Base-by-base conservation (phyloP, 306 rosid species). In the Geum urbanum region DNA sequence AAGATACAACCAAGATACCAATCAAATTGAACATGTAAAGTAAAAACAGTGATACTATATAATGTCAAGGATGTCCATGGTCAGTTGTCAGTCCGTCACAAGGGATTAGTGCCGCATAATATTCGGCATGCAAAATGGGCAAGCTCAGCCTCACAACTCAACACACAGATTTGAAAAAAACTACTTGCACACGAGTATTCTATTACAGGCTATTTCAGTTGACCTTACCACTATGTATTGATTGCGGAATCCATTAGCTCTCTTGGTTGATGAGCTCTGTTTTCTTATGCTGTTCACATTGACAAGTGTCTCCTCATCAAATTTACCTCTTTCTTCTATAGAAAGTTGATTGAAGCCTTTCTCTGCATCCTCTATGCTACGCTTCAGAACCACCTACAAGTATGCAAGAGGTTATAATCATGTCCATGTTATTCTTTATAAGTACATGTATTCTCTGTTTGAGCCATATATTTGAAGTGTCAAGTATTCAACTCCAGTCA, bases 251-350 rank as follows among this genome's bases (percentile, higher is more conserved):
- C 99, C 97, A 80, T 74, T 89, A 20, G 92, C 74, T 79, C 92
- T 87, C 72, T 77, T 86, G 80, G 85, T 87, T 68, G 87, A 72
- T 35, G 96, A 77, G 79, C 95, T 59, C 19, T 40, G 89, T 84
- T 79, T 88, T 84, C 85, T 89, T 63, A 94, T 80, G 77, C 79
- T 94, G 79, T 91, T 94, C 47, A 94, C 99, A 75, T 94, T 94
- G 74, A 94, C 89, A 27, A 94, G 88, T 2, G 99, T 94, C 81
- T 94, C 99, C 75, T 94, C 99, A 72, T 94, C 97, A 76, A 94
- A 94, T 74, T 94, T 94, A 16, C 97, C 99, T n/a, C 97, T 85
- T 69, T 94, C 99, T 82, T 94, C 99, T 66, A 94, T 94, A 59
- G 99, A 94, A 84, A 91, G 89, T 84, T 88, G 94, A 82, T 94